These are phyloP conservation scores for Saposhnikovia divaricata DNA, from an alignment of 129 eudicot species.

Conservation along the genomic window DNA sequence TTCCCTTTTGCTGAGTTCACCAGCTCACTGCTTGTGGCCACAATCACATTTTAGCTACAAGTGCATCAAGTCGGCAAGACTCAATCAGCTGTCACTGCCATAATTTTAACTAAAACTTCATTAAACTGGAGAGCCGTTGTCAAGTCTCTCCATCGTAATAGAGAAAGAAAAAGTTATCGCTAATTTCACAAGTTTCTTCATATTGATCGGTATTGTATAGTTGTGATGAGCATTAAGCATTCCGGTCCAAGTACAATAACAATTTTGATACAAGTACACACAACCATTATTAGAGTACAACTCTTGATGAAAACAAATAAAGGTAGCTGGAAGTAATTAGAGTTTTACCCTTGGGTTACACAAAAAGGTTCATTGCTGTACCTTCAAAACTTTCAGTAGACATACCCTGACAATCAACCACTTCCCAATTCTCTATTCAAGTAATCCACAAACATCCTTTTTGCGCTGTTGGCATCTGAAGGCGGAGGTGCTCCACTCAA, in stretches of 20 bases:
- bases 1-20: not conserved
- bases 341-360: not conserved
- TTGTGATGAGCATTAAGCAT: not conserved
- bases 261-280: not conserved
- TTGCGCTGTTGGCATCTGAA: conserved; percentile 83
- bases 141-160: not conserved
- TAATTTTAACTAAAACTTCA: no score
- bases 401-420: conserved; percentile 23
- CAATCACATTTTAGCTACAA: not conserved
- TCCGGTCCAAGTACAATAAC: not conserved
- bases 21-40: not conserved
- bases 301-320: not conserved
- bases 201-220: not conserved
- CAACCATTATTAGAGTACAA: not conserved
- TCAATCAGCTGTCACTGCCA: not conserved
- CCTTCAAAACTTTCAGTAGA: not conserved
- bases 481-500: conserved; percentile 95
- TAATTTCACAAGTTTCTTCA: not conserved
- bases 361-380: not conserved
- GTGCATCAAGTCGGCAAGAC: not conserved
- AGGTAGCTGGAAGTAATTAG: not conserved
- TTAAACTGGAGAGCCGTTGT: not conserved
- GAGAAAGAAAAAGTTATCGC: not conserved
- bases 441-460: conserved; percentile 93
- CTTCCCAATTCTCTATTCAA: conserved; percentile 80